phyloP scores from a whole-genome alignment of 1,139 yeast genomes.

The Sugiyamaella grinbergsii region DNA sequence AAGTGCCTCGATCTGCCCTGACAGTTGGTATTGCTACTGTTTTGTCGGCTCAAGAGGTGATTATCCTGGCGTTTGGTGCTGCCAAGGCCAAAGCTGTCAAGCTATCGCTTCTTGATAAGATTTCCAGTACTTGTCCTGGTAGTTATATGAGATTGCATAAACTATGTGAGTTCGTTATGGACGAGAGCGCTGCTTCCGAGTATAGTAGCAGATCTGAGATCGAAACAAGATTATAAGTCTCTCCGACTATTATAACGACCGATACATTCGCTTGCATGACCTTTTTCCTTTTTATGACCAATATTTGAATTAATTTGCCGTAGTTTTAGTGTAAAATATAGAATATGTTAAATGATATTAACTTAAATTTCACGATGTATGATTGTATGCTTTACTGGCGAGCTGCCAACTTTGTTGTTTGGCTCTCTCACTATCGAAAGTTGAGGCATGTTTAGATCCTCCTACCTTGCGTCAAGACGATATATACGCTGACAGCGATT shows the following conservation, averaged over 20 bases:
- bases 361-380: too few relatives aligned
- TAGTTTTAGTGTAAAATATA: neutral
- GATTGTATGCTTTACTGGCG: too few relatives aligned
- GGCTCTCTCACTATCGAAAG: too few relatives aligned
- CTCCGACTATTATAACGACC: neutral
- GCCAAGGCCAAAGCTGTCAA: slow-evolving; percentile 37
- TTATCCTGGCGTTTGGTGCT: slow-evolving; percentile 40
- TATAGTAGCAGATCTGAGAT: slow-evolving; percentile 23
- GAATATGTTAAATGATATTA: neutral
- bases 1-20: slow-evolving; percentile 58
- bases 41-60: slow-evolving; percentile 58
- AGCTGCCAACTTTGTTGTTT: too few relatives aligned
- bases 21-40: slow-evolving; percentile 66
- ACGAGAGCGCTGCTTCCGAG: slow-evolving; percentile 32
- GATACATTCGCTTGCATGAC: slow-evolving; percentile 11
- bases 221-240: slow-evolving; percentile 21
- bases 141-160: slow-evolving; percentile 34
- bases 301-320: neutral
- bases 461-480: too few relatives aligned
- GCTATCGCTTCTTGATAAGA: slow-evolving; percentile 32
- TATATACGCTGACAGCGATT: too few relatives aligned
- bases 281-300: slow-evolving; percentile 8
- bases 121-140: slow-evolving; percentile 37
- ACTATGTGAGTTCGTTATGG: slow-evolving; percentile 33
- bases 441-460: too few relatives aligned